Evolutionary conservation across 768 basidiomycete genomes (phyloP), one percentile per base, ranked within the genome.

Genomic region (Pholiota molesta): DNA sequence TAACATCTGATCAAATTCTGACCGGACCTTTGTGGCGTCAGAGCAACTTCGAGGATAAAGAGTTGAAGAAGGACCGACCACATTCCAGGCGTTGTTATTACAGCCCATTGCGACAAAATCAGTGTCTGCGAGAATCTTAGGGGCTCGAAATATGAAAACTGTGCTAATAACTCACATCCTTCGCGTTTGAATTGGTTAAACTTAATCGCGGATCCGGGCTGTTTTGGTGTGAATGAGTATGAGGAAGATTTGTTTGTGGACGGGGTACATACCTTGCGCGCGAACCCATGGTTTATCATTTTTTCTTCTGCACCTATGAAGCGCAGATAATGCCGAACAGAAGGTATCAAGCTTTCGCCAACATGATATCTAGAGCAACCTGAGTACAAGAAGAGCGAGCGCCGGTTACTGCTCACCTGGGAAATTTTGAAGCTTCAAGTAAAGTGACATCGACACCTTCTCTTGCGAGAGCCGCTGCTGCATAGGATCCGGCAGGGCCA

Each of bases 151-250:
- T 21, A 53, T 56, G 33, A 57, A 62, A 28, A 40, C 6, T 14
- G 63, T 7, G 16, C 23, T 14, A 10, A 28, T 33, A 5, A 76
- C 84, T 69, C 67, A 85, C 86, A 87, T 54, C 85, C 86, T 77
- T 87, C 86, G n/a, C 81, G 81, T 70, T 86, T 86, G 68, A 74
- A 83, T 66, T 86, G 84, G 66, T 86, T 86, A 68, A 87, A 84
- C 71, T 87, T 87, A 63, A 87, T 83, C 26, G 84, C 84, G 63
- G 86, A 83, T 35, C 86, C 86, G 52, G 84, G 85, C 85, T 87
- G 64, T 23, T n/a, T 31, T 49, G 19, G 55, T 19, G 16, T 39
- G 55, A 31, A 62, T 58, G 33, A 57, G 42, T 16, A 54, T 11
- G 40, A 33, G 31, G 31, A 16, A 62, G 58, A 13, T 11, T 28